Percentiles rank a stretch among this genome's conserved stretches.
These are phyloP conservation scores for Cichorium intybus DNA, from an alignment of 140 eudicot species.

Conservation along the genomic window DNA sequence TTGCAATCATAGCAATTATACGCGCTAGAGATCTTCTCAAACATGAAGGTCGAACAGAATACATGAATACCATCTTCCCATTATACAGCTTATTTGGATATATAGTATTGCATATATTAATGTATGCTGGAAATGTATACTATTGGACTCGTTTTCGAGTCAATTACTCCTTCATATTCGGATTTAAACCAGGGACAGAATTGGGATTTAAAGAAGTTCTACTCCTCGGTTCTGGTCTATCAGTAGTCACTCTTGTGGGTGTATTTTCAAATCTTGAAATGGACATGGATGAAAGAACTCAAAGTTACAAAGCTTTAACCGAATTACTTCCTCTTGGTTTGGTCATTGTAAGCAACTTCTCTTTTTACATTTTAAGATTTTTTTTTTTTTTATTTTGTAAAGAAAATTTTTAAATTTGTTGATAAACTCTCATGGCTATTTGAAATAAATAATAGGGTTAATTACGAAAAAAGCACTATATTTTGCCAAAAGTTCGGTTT, in stretches of 20 bases:
- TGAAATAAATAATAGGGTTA: too few species aligned
- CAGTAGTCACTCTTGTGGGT: conserved; percentile 57
- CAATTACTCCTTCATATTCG: conserved; percentile 64
- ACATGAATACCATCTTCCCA: conserved; percentile 67
- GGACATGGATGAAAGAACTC: conserved; percentile 50
- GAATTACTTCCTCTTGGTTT: conserved; percentile 57
- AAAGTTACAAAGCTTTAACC: conserved; percentile 37
- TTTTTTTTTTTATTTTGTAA: too few species aligned
- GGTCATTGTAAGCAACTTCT: conserved; percentile 42
- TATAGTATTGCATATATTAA: conserved; percentile 55
- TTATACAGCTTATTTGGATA: conserved; percentile 56
- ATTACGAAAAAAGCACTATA: too few species aligned
- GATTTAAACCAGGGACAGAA: conserved; percentile 56
- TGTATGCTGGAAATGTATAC: conserved; percentile 56
- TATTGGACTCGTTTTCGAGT: conserved; percentile 58
- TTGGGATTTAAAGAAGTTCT: conserved; percentile 56
- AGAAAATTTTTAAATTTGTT: too few species aligned
- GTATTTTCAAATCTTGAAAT: conserved; percentile 58
- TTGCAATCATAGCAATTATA: conserved; percentile 30
- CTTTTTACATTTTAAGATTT: background rate
- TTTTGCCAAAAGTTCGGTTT: too few species aligned
- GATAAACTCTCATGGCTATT: too few species aligned
- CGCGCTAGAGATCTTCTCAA: conserved; percentile 41
- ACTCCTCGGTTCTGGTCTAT: conserved; percentile 52
- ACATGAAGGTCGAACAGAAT: conserved; percentile 30